Evolutionary conservation across 2,329 filamentous ascomycete species (phyloP).

Genomic region (Gnomoniopsis sp.): DNA sequence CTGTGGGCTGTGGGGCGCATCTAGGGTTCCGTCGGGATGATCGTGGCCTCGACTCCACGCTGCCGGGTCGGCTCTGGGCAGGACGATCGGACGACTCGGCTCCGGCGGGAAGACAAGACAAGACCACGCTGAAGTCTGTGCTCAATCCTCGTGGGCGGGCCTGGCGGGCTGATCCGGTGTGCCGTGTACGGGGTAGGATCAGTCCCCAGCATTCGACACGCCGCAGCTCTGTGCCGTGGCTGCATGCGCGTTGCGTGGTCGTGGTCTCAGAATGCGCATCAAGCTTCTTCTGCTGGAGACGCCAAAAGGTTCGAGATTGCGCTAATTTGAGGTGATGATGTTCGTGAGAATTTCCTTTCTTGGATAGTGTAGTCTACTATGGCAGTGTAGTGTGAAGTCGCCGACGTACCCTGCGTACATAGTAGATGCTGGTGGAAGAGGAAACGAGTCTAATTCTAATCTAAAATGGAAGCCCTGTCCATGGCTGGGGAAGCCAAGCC

Average conservation of each 20-base stretch:
- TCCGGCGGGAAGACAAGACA: background rate
- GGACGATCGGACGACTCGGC: slow-evolving; percentile 1
- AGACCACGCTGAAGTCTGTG: slow-evolving; percentile 6
- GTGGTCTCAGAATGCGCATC: slow-evolving; percentile 6
- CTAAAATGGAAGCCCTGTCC: too few relatives aligned
- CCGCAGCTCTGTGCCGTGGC: background rate
- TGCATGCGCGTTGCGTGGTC: background rate
- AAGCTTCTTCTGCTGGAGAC: background rate
- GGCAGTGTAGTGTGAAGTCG: background rate
- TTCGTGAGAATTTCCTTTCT: background rate
- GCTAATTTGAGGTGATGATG: background rate
- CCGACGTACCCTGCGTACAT: too few relatives aligned
- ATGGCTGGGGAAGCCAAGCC: too few relatives aligned
- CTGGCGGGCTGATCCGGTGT: too few relatives aligned
- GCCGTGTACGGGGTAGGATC: too few relatives aligned
- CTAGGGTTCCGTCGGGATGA: background rate
- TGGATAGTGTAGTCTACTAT: background rate
- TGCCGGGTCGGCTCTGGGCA: background rate
- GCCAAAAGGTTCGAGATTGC: background rate
- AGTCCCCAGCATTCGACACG: background rate
- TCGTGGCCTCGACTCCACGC: background rate
- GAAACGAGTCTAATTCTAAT: too few relatives aligned
- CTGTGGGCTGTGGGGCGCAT: background rate
- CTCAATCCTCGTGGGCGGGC: background rate
- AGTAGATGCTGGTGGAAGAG: too few relatives aligned